These are phyloP conservation scores for Debaryomyces robertsiae DNA, from an alignment of 1,139 yeast species.

Conservation along the genomic window DNA sequence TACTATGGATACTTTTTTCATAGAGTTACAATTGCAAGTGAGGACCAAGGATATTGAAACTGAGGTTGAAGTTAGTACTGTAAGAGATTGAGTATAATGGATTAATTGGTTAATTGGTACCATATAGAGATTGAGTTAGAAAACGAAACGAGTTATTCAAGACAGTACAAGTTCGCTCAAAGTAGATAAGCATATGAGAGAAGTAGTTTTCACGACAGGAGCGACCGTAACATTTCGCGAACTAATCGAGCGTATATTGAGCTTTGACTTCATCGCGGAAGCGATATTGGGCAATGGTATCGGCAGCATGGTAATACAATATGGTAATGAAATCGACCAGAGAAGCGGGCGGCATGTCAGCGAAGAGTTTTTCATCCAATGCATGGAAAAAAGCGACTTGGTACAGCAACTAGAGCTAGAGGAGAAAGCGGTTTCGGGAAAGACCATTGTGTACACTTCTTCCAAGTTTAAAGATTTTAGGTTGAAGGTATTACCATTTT, in stretches of 20 bases:
- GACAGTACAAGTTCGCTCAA: too few relatives aligned
- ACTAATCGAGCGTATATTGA: constrained; percentile 48
- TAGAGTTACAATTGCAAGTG: too few relatives aligned
- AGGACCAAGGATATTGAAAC: too few relatives aligned
- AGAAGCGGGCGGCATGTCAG: constrained; percentile 26
- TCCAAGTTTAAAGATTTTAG: constrained; percentile 10
- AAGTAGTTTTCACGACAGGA: constrained; percentile 70
- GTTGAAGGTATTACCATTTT: constrained; percentile 50
- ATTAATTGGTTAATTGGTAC: too few relatives aligned
- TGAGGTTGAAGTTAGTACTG: too few relatives aligned
- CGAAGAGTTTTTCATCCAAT: constrained; percentile 22
- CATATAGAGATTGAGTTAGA: too few relatives aligned
- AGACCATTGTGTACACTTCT: constrained; percentile 8
- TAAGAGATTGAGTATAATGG: too few relatives aligned
- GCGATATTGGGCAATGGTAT: constrained; percentile 37
- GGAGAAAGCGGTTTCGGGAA: neutral
- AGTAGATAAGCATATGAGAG: constrained; percentile 14
- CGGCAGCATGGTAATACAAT: constrained; percentile 58
- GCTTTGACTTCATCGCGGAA: constrained; percentile 34
- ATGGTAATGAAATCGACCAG: constrained; percentile 56
- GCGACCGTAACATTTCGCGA: constrained; percentile 78
- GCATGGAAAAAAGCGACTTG: constrained; percentile 17
- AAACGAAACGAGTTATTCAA: too few relatives aligned
- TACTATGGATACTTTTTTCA: too few relatives aligned
- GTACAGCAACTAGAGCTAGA: constrained; percentile 15